A percentile compares a stretch with the other conserved stretches of the same genome.
Evolutionary conservation across 768 basidiomycete species (phyloP).

Genomic region (Macrolepiota fuliginosa): DNA sequence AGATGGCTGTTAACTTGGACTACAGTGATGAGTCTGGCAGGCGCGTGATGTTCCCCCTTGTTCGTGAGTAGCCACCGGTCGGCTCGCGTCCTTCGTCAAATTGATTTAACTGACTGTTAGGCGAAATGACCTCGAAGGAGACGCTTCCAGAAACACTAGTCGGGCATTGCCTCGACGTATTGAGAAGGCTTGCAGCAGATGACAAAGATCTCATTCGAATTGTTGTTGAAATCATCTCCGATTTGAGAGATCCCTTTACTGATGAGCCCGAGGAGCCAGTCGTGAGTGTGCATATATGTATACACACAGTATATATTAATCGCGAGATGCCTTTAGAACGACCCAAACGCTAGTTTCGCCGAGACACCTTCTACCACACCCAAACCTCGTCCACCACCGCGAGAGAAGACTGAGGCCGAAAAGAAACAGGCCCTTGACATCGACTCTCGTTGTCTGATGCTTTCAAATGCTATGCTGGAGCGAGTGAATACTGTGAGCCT

Average conservation of each 20-base stretch:
- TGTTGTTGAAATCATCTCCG: constrained; percentile 85
- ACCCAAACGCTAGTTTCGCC: constrained; percentile 25
- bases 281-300: not conserved
- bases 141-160: constrained; percentile 68
- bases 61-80: constrained; percentile 52
- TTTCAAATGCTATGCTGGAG: constrained; percentile 88
- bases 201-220: constrained; percentile 87
- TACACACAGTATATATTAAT: not conserved
- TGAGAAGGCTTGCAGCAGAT: constrained; percentile 64
- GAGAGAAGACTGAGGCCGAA: constrained; percentile 58
- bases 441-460: constrained; percentile 77
- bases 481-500: constrained; percentile 80
- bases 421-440: constrained; percentile 22
- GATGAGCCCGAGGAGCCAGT: constrained; percentile 27
- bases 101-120: constrained; percentile 30
- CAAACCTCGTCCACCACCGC: constrained; percentile 19
- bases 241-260: constrained; percentile 57
- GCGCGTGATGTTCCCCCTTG: constrained; percentile 81
- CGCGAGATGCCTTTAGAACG: not conserved
- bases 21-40: constrained; percentile 92
- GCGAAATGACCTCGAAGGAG: constrained; percentile 78
- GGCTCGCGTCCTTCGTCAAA: not conserved
- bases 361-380: constrained; percentile 24
- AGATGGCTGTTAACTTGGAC: constrained; percentile 76
- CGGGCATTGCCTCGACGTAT: constrained; percentile 77